Conservation (phyloP, 78 protist species). For the Dictyostelium capitatum region DNA sequence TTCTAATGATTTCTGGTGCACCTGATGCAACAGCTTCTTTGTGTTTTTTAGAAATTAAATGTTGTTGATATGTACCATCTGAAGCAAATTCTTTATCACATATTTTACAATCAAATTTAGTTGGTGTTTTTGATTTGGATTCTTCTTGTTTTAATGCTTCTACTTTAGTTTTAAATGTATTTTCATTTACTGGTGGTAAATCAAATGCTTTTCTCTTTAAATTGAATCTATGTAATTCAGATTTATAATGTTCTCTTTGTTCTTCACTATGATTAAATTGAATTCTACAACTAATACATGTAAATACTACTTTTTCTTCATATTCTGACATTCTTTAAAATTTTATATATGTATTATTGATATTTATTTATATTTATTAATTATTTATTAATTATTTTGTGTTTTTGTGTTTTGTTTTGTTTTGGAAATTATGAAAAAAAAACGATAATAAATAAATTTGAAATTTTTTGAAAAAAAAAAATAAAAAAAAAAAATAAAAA, state of each 20-base stretch:
- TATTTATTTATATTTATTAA: background rate
- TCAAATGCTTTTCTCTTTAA: conserved; percentile 91
- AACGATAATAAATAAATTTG: background rate
- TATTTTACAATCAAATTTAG: conserved; percentile 56
- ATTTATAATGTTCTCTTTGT: conserved; percentile 88
- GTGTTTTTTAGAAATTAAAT: conserved; percentile 88
- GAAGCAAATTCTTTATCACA: conserved; percentile 63
- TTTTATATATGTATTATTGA: background rate
- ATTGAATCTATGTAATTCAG: conserved; percentile 91
- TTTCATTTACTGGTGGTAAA: conserved; percentile 81
- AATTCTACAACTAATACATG: conserved; percentile 88
- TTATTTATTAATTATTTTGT: background rate
- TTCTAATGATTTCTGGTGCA: conserved; percentile 56
- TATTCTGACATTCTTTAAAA: background rate
- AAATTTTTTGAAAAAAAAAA: too few relatives aligned
- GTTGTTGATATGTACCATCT: conserved; percentile 60
- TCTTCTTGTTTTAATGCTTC: conserved; percentile 57
- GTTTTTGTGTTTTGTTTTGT: background rate
- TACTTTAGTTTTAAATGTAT: conserved; percentile 58
- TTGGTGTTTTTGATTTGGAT: background rate
- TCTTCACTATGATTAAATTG: conserved; percentile 52
- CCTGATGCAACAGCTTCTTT: conserved; percentile 77
- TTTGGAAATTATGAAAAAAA: background rate
- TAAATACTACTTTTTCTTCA: conserved; percentile 29
- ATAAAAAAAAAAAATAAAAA: too few relatives aligned